Base-by-base conservation (phyloP, 208 protist genomes). In the Angomonas ambiguus region DNA sequence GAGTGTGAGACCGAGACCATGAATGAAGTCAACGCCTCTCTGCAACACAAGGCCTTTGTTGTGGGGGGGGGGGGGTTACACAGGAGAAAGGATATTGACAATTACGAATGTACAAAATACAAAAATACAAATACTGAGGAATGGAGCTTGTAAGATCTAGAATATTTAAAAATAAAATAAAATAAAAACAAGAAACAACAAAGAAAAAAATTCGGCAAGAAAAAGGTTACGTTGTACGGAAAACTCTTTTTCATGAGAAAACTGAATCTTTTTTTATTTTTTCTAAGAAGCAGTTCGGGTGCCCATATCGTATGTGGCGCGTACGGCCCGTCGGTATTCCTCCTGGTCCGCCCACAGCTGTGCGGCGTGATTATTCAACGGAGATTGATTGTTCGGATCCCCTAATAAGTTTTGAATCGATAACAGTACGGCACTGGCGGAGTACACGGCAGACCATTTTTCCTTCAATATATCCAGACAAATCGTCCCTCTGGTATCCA, bases 381-480 rank as follows among this genome's bases (percentile, higher is more conserved):
- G 97, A 20, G 88, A 97, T 53, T 98, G 85, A 67, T 97, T 97
- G 76, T 98, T 98, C 56, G 97, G 97, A 56, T 98, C 93, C 62
- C 89, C 93, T 0, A 99, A 83, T 1, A 99, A 84, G 34, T 74
- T 91, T 70, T 98, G 97, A 58, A 99, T 98, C 20, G 97, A 98
- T 0, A 99, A 72, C 31, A 99, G 81, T 41, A 99, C 86, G 1
- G 95, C 90, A 56, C 76, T 77, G 13, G 97, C 93, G 41, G 96
- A 97, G 80, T 98, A 98, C 13, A 97, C 88, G 6, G 97, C 93
- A 11, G 91, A 97, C 97, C 97, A 99, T 55, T 98, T 97, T 45
- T 98, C 96, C 81, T 99, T 98, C 20, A 99, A 81, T 58, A 98
- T 98, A 77, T 98, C 97, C n/a, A 98, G 78, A 76, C 97, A 98